These are phyloP conservation scores for Chlorella ohadii DNA, from an alignment of 139 green algal genomes.

Conservation along the genomic window DNA sequence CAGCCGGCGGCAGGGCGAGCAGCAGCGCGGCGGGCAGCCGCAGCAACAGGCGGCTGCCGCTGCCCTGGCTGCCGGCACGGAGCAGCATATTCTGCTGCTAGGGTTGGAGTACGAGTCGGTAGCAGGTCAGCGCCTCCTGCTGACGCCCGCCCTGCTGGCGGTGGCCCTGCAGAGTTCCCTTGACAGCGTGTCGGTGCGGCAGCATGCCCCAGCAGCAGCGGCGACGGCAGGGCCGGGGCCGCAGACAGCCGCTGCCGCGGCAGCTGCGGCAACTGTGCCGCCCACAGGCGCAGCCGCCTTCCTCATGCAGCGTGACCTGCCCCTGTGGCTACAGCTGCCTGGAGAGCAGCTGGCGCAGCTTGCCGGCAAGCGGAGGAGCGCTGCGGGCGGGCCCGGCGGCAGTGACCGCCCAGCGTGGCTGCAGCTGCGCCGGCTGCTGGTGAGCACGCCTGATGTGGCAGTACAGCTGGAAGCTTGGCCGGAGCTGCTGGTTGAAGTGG, in stretches of 20 bases:
- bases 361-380: conserved; percentile 8
- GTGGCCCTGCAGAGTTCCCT: background rate
- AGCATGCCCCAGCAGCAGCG: background rate
- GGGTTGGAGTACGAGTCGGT: conserved; percentile 18
- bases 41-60: background rate
- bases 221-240: background rate
- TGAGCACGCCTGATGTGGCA: background rate
- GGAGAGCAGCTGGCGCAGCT: conserved; percentile 10
- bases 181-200: conserved; percentile 3
- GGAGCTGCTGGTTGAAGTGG: conserved; percentile 6
- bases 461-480: background rate
- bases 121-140: conserved; percentile 18
- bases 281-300: background rate
- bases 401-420: no score
- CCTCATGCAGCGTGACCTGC: conserved; percentile 4
- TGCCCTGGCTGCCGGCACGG: background rate
- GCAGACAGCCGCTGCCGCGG: background rate
- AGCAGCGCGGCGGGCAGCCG: background rate
- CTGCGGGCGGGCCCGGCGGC: no score
- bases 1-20: background rate
- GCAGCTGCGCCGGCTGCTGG: background rate
- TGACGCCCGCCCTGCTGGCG: conserved; percentile 14
- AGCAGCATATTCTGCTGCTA: conserved; percentile 3
- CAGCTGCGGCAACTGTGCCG: background rate
- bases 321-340: conserved; percentile 27